Evolutionary conservation across 2,329 filamentous ascomycete species (phyloP), one percentile per base, ranked within the genome.

Genomic region (Pseudopithomyces chartarum): DNA sequence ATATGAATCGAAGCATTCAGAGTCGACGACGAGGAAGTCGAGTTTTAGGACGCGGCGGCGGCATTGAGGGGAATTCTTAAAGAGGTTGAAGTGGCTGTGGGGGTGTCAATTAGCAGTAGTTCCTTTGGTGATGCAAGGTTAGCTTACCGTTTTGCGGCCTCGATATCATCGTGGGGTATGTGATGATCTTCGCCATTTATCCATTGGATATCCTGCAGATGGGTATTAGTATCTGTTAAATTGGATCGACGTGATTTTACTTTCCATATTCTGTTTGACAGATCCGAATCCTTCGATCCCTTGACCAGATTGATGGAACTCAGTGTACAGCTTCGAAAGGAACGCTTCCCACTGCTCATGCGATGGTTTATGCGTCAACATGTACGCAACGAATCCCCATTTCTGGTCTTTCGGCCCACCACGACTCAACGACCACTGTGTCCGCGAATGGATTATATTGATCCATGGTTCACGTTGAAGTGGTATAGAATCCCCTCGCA

Each of bases 11-110:
- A 50, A 58, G 10, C 38, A 58, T n/a, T 45, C 34, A 17, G 46
- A 43, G 46, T 57, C 49, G 36, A 57, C 52, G 33, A 55, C 56
- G 6, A 58, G 15, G 48, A 58, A 58, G 26, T 58, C 56, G 29
- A 51, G 13, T 7, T 20, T 36, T 52, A 52, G 52, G 22, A 34
- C 42, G 47, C 54, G 54, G 7, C 33, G 42, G 42, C 48, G 54
- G 7, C 39, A 51, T 6, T 36, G 7, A 11, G 50, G 39, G 2
- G 50, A 54, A n/a, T 23, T 51, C 15, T 19, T 32, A 39, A 57
- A 57, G 19, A 6, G 44, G 4, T 19, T 8, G 17, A 57, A 57
- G 20, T 57, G 55, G 3, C 51, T 57, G 19, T 47, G 20, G 19
- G 47, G 20, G 3, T 17, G 7, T 19, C 22, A 23, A 43, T 51